Conservation (phyloP, 1,139 yeast species). For the Saccharomyces pastorianus region DNA sequence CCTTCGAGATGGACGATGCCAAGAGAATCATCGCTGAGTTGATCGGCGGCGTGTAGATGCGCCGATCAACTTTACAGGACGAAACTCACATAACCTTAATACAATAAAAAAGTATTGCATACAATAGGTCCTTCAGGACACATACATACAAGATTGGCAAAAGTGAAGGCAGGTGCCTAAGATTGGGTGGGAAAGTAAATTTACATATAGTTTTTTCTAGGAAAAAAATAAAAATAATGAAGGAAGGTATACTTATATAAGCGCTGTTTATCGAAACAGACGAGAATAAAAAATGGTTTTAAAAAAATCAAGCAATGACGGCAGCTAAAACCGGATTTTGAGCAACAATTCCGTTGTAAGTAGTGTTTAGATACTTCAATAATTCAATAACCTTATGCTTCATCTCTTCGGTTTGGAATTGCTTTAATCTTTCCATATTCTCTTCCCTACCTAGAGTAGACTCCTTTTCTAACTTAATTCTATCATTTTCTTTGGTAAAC, state of each 20-base stretch:
- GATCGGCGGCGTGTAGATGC: not conserved
- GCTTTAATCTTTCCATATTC: constrained; percentile 67
- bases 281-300: not conserved
- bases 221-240: not conserved
- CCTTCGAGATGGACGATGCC: not conserved
- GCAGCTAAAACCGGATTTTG: constrained; percentile 47
- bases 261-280: not conserved
- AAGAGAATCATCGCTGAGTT: not conserved
- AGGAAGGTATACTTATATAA: not conserved
- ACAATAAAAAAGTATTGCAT: not conserved
- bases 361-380: constrained; percentile 63
- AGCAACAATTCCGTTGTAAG: constrained; percentile 54
- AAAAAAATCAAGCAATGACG: constrained; percentile 33
- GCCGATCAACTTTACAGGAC: not conserved
- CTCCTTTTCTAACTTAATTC: constrained; percentile 58
- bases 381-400: constrained; percentile 58
- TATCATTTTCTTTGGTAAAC: constrained; percentile 65
- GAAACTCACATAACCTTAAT: not conserved
- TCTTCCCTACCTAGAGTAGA: constrained; percentile 80
- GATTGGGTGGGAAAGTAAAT: not conserved
- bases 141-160: not conserved
- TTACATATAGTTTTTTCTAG: not conserved
- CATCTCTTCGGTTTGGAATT: constrained; percentile 63
- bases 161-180: not conserved
- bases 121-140: not conserved